Evolutionary conservation across 2,329 filamentous ascomycete species (phyloP), one percentile per base, ranked within the genome.

Genomic region (Coleophoma cylindrospora): DNA sequence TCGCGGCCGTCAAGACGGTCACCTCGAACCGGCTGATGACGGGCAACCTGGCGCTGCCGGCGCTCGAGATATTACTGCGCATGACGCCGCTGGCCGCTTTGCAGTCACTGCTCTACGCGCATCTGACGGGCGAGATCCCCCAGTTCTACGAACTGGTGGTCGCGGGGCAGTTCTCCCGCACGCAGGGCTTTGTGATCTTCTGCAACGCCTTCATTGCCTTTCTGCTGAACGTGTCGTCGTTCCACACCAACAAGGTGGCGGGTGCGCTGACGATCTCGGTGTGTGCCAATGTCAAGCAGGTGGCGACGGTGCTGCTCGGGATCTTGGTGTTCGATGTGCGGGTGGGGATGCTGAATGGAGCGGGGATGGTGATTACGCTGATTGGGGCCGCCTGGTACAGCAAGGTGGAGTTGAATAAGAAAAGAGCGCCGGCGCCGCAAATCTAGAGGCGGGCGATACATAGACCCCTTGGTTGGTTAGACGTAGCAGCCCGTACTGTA

Each of bases 21-120:
- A 78, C 79, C 32, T 83, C 81, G 34, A 84, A 84, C 66, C 75
- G 78, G 59, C 74, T 84, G 59, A 82, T 84, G 77, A 84, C 81
- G 9, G 80, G 80, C 33, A 72, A 74, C 3, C 71, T 84, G 27
- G 72, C 74, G 17, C 73, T 84, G 3, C 75, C 77, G 1, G 74
- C 80, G 2, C 70, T 83, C 53, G 81, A 85, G 60, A 73, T 83
- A 15, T 73, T 84, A n/a, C 71, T 80, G 59, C 75, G 79, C 63
- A 80, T 84, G 77, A 81, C 78, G 12, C 81, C 80, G 1, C 71
- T 84, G 9, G 81, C 81, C 11, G 77, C 74, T 37, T 58, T 75
- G 36, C 79, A 83, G 64, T 77, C 77, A 14, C 57, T 81, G 41
- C 60, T 74, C 40, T 80, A 74, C 64, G 75, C 78, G 17, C 67